Percentiles rank a stretch among this genome's conserved stretches.
Conservation (phyloP, 345 rosid species). For the Lumnitzera racemosa region DNA sequence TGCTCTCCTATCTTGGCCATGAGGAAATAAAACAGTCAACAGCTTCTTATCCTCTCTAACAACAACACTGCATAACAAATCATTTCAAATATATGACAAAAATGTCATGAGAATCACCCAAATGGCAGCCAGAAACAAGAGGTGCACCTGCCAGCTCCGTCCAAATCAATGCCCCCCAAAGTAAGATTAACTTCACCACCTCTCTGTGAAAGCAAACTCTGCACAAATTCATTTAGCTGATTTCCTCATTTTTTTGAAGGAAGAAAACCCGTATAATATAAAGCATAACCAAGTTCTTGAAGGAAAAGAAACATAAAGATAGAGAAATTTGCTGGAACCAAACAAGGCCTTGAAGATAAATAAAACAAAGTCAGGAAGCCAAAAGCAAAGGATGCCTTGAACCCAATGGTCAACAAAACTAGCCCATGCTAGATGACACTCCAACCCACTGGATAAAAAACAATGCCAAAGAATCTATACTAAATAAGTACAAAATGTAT, state of each 20-base stretch:
- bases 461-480: background rate
- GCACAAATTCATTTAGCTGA: conserved; percentile 11
- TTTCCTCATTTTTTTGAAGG: background rate
- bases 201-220: conserved; percentile 87
- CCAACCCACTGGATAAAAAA: no score
- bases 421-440: no score
- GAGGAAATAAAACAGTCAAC: conserved; percentile 92
- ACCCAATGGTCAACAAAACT: no score
- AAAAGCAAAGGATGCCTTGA: no score
- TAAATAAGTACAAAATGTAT: conserved; percentile 6
- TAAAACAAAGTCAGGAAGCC: no score
- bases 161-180: conserved; percentile 93
- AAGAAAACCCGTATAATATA: no score
- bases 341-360: no score
- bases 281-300: no score
- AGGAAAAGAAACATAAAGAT: no score
- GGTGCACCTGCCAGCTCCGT: conserved; percentile 86
- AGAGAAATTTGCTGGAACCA: no score
- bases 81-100: background rate
- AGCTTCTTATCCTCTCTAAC: conserved; percentile 94
- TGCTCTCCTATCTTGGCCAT: conserved; percentile 99
- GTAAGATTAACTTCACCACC: conserved; percentile 96
- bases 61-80: conserved; percentile 63
- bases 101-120: conserved; percentile 13
- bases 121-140: conserved; percentile 9